These are phyloP conservation scores for Solanum tarijense DNA, from an alignment of 257 asterid species.

Conservation along the genomic window DNA sequence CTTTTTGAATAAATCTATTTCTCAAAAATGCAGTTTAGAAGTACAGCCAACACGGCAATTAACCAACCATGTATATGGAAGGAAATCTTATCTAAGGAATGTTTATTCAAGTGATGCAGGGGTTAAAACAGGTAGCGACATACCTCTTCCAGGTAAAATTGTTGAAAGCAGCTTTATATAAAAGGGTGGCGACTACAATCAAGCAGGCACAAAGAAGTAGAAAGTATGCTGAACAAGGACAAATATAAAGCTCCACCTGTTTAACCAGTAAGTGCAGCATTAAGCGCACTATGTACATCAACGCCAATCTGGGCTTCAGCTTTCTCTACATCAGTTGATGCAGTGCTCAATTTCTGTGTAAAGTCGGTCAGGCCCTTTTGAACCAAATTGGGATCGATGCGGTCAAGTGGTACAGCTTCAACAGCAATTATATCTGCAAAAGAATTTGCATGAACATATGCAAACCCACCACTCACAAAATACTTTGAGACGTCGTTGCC, in stretches of 20 bases:
- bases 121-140: background rate
- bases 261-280: constrained; percentile 70
- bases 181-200: background rate
- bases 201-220: background rate
- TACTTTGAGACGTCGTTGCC: constrained; percentile 59
- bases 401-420: constrained; percentile 71
- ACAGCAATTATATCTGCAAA: constrained; percentile 59
- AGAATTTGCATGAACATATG: constrained; percentile 72
- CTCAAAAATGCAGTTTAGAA: background rate
- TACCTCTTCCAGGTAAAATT: background rate
- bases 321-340: constrained; percentile 72
- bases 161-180: background rate
- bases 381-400: constrained; percentile 43
- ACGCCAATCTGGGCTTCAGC: constrained; percentile 83
- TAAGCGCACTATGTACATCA: constrained; percentile 82
- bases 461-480: constrained; percentile 71
- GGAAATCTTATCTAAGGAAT: background rate
- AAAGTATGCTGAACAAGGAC: background rate
- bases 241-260: background rate
- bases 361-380: constrained; percentile 64
- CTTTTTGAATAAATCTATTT: background rate
- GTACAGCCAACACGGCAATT: background rate
- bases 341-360: constrained; percentile 62
- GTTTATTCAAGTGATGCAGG: constrained; percentile 1
- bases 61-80: background rate